These are phyloP conservation scores for Lactarius vividus DNA, from an alignment of 768 basidiomycete genomes.

Conservation along the genomic window DNA sequence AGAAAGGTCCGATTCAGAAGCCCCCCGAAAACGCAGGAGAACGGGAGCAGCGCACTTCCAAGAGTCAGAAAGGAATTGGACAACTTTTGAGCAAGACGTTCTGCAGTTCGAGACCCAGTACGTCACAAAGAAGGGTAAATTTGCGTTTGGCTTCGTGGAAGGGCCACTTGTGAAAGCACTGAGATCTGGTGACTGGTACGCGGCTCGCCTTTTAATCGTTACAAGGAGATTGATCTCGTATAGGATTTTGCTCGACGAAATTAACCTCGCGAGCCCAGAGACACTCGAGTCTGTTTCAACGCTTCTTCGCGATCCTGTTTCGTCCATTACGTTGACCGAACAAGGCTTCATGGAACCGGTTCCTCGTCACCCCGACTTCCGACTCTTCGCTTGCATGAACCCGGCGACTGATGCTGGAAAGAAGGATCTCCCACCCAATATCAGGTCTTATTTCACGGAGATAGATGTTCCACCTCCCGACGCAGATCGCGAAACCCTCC, in stretches of 20 bases:
- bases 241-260: slow-evolving; percentile 94
- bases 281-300: slow-evolving; percentile 90
- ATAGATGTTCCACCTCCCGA: slow-evolving; percentile 95
- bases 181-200: slow-evolving; percentile 84
- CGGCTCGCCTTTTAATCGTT: background rate
- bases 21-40: slow-evolving; percentile 71
- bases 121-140: slow-evolving; percentile 82
- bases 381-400: slow-evolving; percentile 99
- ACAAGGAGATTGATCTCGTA: background rate
- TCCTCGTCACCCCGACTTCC: slow-evolving; percentile 91
- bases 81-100: slow-evolving; percentile 61
- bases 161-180: slow-evolving; percentile 93
- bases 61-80: slow-evolving; percentile 59
- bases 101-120: slow-evolving; percentile 85
- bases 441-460: slow-evolving; percentile 91
- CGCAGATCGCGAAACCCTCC: slow-evolving; percentile 82
- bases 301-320: slow-evolving; percentile 79
- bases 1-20: slow-evolving; percentile 37
- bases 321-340: slow-evolving; percentile 91
- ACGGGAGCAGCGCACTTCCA: slow-evolving; percentile 44
- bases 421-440: slow-evolving; percentile 90
- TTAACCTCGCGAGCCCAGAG: slow-evolving; percentile 92
- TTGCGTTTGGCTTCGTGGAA: slow-evolving; percentile 93
- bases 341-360: slow-evolving; percentile 88
- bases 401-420: slow-evolving; percentile 99